Evolutionary conservation across 1,284 basidiomycete genomes (phyloP), one percentile per base, ranked within the genome.

Genomic region (Limonomyces culmigenus): DNA sequence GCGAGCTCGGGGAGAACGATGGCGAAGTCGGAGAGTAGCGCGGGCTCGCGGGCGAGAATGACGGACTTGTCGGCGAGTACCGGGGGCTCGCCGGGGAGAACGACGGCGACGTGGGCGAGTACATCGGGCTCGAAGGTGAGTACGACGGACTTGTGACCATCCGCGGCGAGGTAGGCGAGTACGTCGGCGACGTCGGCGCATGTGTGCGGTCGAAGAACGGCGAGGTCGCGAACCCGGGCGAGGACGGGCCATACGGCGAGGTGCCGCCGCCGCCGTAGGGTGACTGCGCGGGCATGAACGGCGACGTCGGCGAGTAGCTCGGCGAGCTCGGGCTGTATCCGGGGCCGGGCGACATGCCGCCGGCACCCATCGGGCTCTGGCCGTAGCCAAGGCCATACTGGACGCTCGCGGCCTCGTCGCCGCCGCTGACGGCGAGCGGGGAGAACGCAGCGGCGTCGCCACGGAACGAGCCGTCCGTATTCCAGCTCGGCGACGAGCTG

Each of bases 401-500:
- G 50, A 70, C 80, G 39, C 63, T 73, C 16, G 74, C 66, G 0
- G 73, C 62, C 39, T 86, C 84, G 49, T 93, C 87, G 34, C 80
- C 84, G 37, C 83, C 85, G 41, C 81, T 86, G 45, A 79, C 77
- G 20, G 85, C 87, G 34, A 98, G 74, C 0, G 95, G 95, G 21
- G 92, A 95, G 70, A 98, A 98, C 0, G 85, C 75, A 19, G 87
- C 87, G 5, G 79, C 70, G 43, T 89, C 85, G 38, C 85, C 83
- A 50, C 77, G 77, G 59, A 85, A 79, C 41, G 65, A 56, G 16
- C 68, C 65, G 12, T 64, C 62, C 44, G 75, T 69, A 34, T 71
- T 68, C 76, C 79, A 83, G 43, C 76, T 67, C 0, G 85, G 89
- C 17, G 89, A 91, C 48, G 84, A 80, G 41, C 73, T 80, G 55